Conservation (phyloP, 2,329 filamentous ascomycete species). For the Aspergillus pseudoviridinutans region DNA sequence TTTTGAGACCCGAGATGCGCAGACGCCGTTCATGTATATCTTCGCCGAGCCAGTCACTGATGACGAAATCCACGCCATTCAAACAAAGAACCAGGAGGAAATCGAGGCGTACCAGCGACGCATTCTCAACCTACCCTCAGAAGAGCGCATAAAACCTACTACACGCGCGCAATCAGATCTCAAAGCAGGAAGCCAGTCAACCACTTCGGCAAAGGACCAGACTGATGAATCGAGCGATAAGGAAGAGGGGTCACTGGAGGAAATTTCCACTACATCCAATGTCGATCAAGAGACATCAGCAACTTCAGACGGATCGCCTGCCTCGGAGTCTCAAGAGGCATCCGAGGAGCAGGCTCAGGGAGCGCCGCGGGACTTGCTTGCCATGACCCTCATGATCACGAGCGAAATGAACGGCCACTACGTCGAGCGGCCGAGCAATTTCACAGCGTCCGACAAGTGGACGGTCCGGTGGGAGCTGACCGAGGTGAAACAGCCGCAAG, state of each 20-base stretch:
- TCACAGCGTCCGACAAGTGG: conserved; percentile 57
- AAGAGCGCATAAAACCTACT: conserved; percentile 8
- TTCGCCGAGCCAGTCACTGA: conserved; percentile 81
- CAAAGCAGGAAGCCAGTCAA: not conserved
- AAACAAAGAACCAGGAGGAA: conserved; percentile 60
- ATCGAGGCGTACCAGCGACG: conserved; percentile 64
- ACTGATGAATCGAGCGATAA: conserved; percentile 1
- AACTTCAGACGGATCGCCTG: not conserved
- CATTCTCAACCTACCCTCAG: conserved; percentile 33
- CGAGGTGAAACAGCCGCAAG: conserved; percentile 51
- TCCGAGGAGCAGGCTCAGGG: not conserved
- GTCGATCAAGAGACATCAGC: not conserved
- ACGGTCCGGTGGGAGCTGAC: conserved; percentile 71
- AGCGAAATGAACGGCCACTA: conserved; percentile 67
- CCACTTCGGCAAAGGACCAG: not conserved
- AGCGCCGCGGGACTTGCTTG: conserved; percentile 48
- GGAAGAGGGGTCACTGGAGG: not conserved
- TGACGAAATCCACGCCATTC: conserved; percentile 68
- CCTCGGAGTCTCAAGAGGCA: not conserved
- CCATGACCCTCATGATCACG: conserved; percentile 66
- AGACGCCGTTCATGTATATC: conserved; percentile 72
- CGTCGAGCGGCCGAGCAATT: conserved; percentile 56
- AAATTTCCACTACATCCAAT: not conserved
- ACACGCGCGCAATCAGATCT: conserved; percentile 1
- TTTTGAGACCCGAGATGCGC: conserved; percentile 67